Percentiles rank a stretch among this genome's conserved stretches.
These are phyloP conservation scores for Blastocystis sp. DNA, from an alignment of 352 stramenopile genomes.

Conservation along the genomic window DNA sequence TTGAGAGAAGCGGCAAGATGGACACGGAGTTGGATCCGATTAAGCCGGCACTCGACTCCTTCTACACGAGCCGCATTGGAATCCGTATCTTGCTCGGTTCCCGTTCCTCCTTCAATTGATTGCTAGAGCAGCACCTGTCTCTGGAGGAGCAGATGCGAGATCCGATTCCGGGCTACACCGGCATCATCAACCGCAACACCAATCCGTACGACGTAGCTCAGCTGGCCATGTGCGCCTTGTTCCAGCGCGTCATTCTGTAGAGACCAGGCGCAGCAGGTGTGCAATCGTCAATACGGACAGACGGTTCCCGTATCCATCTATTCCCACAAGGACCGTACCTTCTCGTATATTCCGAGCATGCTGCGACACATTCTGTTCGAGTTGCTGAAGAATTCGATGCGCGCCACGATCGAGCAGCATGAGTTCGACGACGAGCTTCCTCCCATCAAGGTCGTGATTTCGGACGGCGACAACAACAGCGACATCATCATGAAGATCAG, in stretches of 20 bases:
- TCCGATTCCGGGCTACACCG: slow-evolving; percentile 70
- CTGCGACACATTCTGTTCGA: slow-evolving; percentile 98
- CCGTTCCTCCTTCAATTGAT: neutral
- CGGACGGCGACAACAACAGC: slow-evolving; percentile 96
- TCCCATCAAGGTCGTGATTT: slow-evolving; percentile 97
- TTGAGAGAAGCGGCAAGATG: slow-evolving; percentile 75
- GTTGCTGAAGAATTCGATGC: slow-evolving; percentile 98
- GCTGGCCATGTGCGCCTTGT: slow-evolving; percentile 75
- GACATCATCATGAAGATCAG: slow-evolving; percentile 99
- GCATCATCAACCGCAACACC: slow-evolving; percentile 70
- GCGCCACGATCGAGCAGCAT: slow-evolving; percentile 94
- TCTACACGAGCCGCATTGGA: slow-evolving; percentile 98
- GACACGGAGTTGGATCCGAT: slow-evolving; percentile 85
- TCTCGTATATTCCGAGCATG: slow-evolving; percentile 90
- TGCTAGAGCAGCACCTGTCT: slow-evolving; percentile 87
- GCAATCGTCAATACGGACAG: slow-evolving; percentile 95
- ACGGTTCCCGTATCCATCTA: slow-evolving; percentile 95
- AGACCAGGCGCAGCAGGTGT: slow-evolving; percentile 96
- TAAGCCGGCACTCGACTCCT: slow-evolving; percentile 95
- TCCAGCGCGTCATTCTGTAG: slow-evolving; percentile 92
- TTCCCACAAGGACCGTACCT: slow-evolving; percentile 93
- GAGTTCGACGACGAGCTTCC: slow-evolving; percentile 89
- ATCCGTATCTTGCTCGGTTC: slow-evolving; percentile 97
- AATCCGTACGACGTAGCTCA: slow-evolving; percentile 49
- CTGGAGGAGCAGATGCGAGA: slow-evolving; percentile 76